These are phyloP conservation scores for Ophiostoma piceae DNA, from an alignment of 2,329 filamentous ascomycete species.

Conservation along the genomic window DNA sequence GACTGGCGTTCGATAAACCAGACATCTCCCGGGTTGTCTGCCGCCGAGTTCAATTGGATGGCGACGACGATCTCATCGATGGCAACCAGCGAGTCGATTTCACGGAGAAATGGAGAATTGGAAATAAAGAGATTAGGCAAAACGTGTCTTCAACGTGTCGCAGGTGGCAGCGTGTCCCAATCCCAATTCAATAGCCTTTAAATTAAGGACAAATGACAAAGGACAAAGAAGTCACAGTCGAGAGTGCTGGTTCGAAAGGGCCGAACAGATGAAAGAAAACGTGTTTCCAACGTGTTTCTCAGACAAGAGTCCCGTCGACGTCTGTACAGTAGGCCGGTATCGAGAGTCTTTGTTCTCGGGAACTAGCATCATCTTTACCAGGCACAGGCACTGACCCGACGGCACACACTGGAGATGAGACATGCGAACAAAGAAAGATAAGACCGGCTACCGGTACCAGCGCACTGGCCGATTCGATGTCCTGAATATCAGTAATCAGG, in stretches of 20 bases:
- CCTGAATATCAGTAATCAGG: background rate
- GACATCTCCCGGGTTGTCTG: background rate
- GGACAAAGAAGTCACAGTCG: background rate
- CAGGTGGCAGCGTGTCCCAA: background rate
- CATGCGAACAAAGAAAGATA: background rate
- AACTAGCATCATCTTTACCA: constrained; percentile 7
- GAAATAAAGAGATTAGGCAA: background rate
- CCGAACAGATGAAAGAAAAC: constrained; percentile 10
- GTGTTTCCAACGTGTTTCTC: constrained; percentile 6
- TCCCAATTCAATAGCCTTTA: background rate
- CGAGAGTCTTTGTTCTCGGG: background rate
- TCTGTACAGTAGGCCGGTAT: background rate
- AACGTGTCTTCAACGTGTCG: background rate
- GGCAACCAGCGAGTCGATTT: background rate
- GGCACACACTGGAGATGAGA: background rate
- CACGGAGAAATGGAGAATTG: background rate
- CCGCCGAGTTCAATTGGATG: background rate
- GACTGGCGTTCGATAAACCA: background rate
- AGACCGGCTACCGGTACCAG: background rate
- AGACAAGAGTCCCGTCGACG: background rate
- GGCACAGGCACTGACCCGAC: constrained; percentile 4
- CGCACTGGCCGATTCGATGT: background rate
- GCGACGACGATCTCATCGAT: background rate
- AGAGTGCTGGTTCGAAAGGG: background rate
- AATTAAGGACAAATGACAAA: background rate